Base-by-base conservation (phyloP, 352 stramenopile genomes). In the Nothophytophthora sp. region DNA sequence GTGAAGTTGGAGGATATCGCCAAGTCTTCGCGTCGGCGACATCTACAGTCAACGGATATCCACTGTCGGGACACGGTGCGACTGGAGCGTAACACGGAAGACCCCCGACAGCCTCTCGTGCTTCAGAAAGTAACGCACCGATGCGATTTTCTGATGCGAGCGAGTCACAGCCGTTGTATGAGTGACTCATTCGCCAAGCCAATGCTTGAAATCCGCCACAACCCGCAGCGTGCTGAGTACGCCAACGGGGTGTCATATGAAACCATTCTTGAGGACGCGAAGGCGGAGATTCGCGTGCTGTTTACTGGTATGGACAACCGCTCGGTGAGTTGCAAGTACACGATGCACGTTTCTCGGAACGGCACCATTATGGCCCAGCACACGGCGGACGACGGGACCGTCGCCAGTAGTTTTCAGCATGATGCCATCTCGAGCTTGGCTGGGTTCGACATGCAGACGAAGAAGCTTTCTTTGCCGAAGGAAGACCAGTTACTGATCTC, bases 91-190 rank as follows among this genome's bases (percentile, higher is more conserved):
- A 54, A 58, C 19, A 29, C 67, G 6, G 54, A 77, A 9, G 55
- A 67, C 8, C 36, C 41, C 0, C 60, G 25, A 2, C 53, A 70
- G 19, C 42, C 59, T 10, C 60, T 96, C 0, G 43, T 58, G 15
- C 38, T 90, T 12, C 73, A 72, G 18, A 81, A 76, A 20, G 60
- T 80, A 22, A 32, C 81, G 12, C 86, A 95, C 45, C 82, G 81
- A 18, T 93, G 83, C 35, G 86, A 95, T 47, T 86, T 83, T 24
- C 70, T 94, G 50, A 91, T 95, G 75, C 70, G 81, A 55, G 54
- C 67, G 13, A 92, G 84, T 27, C 64, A 83, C 20, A 75, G 66
- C 30, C 77, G 72, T 4, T 94, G 82, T 37, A 40, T 83, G 5
- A 76, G 76, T 16, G 81, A 90, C 36, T 50, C 75, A 8, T 52